Conservation (phyloP, 78 protist species). For the Emiliania huxleyi region DNA sequence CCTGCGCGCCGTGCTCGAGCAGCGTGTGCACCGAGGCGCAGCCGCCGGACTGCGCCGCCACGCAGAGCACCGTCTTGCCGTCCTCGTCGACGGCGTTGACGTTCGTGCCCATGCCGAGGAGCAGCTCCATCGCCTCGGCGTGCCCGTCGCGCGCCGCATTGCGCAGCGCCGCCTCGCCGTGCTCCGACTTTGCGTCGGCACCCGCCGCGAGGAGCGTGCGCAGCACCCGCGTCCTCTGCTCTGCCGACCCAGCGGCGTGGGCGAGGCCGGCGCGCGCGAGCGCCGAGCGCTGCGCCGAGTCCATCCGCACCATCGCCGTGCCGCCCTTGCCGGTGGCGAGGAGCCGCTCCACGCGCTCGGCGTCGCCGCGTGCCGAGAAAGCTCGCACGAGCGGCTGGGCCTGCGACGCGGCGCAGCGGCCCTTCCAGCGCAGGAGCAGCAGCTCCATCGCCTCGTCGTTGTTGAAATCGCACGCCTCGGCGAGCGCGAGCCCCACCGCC, state of each 20-base stretch:
- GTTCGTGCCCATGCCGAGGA: not conserved
- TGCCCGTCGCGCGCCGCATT: constrained; percentile 14
- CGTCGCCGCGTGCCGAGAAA: not conserved
- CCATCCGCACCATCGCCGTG: not conserved
- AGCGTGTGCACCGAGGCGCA: not conserved
- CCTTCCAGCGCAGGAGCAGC: not conserved
- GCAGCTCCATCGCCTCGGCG: not conserved
- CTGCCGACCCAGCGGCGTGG: not conserved
- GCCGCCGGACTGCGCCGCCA: not conserved
- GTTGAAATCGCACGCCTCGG: constrained; percentile 2
- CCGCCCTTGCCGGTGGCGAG: not conserved
- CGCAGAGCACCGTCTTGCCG: not conserved
- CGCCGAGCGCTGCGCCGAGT: not conserved
- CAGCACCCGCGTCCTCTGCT: not conserved
- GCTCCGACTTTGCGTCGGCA: not conserved
- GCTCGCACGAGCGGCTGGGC: not conserved
- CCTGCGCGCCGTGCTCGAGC: constrained; percentile 23
- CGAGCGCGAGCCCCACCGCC: not conserved
- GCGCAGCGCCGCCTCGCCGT: not conserved
- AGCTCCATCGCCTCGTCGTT: constrained; percentile 10
- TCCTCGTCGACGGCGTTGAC: constrained; percentile 11
- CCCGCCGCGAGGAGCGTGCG: not conserved
- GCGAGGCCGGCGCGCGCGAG: not conserved
- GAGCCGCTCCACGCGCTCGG: not conserved
- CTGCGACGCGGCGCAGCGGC: not conserved